Percentiles rank a stretch among this genome's conserved stretches.
Evolutionary conservation across 768 basidiomycete species (phyloP).

Genomic region (Imleria badia): DNA sequence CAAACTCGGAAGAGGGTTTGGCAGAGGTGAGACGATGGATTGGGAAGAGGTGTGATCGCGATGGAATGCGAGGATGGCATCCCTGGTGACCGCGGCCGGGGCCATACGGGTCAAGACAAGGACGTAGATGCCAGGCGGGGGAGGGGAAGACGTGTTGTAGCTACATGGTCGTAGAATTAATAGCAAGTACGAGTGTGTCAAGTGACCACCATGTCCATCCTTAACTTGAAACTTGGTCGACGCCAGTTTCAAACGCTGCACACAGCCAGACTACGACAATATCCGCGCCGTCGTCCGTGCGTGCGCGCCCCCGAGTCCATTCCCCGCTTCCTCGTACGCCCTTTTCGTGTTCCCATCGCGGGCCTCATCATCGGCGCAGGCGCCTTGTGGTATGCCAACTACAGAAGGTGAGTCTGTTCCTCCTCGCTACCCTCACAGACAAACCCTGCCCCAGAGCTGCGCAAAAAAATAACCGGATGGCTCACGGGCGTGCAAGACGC

Average conservation of each 20-base stretch:
- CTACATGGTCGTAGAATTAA: no score
- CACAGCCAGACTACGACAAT: conserved; percentile 26
- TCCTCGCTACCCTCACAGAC: not conserved
- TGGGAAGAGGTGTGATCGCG: conserved; percentile 32
- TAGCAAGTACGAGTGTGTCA: no score
- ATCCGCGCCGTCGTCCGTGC: conserved; percentile 57
- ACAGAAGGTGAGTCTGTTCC: conserved; percentile 73
- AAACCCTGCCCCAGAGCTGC: conserved; percentile 53
- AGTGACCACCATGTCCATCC: not conserved
- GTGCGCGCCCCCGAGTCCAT: conserved; percentile 80
- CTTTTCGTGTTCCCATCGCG: conserved; percentile 86
- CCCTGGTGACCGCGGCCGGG: conserved; percentile 47
- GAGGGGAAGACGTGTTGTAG: no score
- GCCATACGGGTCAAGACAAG: conserved; percentile 74
- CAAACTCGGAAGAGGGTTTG: conserved; percentile 53
- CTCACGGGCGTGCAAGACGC: conserved; percentile 64
- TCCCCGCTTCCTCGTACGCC: conserved; percentile 83
- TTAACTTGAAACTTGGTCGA: no score
- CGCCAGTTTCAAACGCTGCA: no score
- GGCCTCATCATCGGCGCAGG: conserved; percentile 90
- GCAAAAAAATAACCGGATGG: conserved; percentile 67
- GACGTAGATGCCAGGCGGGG: conserved; percentile 46
- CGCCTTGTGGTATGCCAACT: conserved; percentile 91
- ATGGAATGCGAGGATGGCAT: conserved; percentile 66
- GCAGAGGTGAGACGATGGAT: conserved; percentile 37